Evolutionary conservation across 169 alveolate genomes (phyloP).

Genomic region (Plasmodium malariae): DNA sequence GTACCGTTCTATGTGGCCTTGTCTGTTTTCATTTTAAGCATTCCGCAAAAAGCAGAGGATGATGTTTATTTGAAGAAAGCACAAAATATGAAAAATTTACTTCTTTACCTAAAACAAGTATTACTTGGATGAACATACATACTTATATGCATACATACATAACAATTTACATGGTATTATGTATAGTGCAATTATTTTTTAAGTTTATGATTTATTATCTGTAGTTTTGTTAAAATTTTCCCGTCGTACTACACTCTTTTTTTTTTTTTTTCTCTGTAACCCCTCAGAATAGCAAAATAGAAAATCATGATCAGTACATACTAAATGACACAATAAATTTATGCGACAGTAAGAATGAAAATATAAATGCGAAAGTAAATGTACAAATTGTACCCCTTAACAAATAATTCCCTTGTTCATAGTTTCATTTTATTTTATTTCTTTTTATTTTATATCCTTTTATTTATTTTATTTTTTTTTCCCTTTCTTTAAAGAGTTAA

Average conservation of each 20-base stretch:
- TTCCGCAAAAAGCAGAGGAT: constrained; percentile 35
- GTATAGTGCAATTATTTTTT: background rate
- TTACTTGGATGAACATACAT: background rate
- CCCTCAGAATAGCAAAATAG: constrained; percentile 71
- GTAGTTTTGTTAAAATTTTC: background rate
- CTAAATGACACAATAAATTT: constrained; percentile 54
- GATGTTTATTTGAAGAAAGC: constrained; percentile 50
- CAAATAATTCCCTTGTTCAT: background rate
- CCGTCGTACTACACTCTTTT: background rate
- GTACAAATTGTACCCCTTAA: background rate
- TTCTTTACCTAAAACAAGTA: constrained; percentile 60
- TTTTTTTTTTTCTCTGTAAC: background rate
- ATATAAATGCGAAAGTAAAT: background rate
- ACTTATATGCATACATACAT: background rate
- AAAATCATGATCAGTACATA: constrained; percentile 68
- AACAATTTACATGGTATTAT: background rate
- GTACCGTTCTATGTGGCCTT: constrained; percentile 63
- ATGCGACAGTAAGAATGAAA: constrained; percentile 35
- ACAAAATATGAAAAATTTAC: constrained; percentile 24
- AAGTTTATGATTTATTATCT: background rate
- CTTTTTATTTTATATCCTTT: background rate
- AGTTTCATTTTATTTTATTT: background rate
- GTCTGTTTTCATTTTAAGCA: constrained; percentile 51
- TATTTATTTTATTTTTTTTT: background rate
- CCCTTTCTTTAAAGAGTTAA: constrained; percentile 22